Conservation (phyloP, 139 green algal genomes). For the Tetradesmus lagerheimii region DNA sequence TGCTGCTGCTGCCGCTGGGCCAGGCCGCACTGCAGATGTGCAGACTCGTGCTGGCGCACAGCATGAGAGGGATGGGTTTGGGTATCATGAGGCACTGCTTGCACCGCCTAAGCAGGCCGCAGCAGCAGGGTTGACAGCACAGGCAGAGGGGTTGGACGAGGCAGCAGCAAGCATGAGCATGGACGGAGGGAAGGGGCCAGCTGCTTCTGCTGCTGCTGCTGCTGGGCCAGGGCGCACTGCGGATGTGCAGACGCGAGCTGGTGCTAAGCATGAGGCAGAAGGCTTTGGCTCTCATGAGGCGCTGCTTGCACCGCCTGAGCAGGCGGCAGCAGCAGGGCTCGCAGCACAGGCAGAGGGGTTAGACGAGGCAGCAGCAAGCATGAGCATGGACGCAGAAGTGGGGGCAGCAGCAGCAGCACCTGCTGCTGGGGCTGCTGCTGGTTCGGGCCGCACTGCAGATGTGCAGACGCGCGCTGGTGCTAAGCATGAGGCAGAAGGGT, state of each 20-base stretch:
- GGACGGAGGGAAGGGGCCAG: background rate
- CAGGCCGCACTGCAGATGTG: background rate
- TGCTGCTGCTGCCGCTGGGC: background rate
- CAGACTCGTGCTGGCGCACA: background rate
- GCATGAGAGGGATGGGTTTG: background rate
- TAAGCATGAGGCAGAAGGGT: background rate
- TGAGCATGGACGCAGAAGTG: background rate
- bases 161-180: background rate
- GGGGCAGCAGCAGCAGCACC: conserved; percentile 9
- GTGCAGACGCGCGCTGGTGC: background rate
- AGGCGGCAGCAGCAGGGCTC: background rate
- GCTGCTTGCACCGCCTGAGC: background rate
- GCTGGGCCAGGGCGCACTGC: background rate
- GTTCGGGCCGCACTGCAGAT: background rate
- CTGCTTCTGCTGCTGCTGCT: background rate
- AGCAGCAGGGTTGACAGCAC: background rate
- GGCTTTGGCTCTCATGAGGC: conserved; percentile 14
- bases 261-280: background rate
- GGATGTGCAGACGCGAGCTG: background rate
- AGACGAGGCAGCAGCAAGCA: background rate
- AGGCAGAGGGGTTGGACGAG: background rate
- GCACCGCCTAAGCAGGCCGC: background rate
- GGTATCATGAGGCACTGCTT: conserved; percentile 7
- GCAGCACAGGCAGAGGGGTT: background rate
- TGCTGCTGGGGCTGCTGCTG: background rate